A percentile compares a stretch with the other conserved stretches of the same genome.
Evolutionary conservation across 2,329 filamentous ascomycete species (phyloP).

Genomic region (Cyclaneusma minus): DNA sequence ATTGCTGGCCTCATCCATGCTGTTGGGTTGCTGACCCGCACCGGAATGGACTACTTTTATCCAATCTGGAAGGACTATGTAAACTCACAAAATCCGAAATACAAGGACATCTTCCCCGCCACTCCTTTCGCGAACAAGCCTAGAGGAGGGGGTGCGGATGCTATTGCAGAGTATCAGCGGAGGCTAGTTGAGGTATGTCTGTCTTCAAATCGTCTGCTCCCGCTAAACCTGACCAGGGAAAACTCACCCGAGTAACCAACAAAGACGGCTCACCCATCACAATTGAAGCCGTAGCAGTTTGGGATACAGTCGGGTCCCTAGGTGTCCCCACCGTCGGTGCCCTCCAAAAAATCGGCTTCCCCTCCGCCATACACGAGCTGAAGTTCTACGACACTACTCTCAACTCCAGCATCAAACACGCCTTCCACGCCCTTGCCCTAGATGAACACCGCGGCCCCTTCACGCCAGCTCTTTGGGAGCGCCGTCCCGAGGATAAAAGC

Average conservation of each 20-base stretch:
- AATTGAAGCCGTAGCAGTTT: constrained; percentile 31
- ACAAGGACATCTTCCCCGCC: constrained; percentile 17
- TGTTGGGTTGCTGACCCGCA: constrained; percentile 25
- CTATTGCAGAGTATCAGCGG: constrained; percentile 18
- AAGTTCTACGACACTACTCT: constrained; percentile 18
- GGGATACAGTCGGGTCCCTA: constrained; percentile 32
- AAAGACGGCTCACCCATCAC: constrained; percentile 20
- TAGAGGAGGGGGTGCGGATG: constrained; percentile 6
- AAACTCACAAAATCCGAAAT: constrained; percentile 18
- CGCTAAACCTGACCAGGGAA: constrained; percentile 13
- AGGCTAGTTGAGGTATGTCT: constrained; percentile 20
- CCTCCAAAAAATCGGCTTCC: constrained; percentile 20
- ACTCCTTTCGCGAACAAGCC: constrained; percentile 16
- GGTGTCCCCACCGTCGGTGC: constrained; percentile 25
- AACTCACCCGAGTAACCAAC: constrained; percentile 22
- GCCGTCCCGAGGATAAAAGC: constrained; percentile 12
- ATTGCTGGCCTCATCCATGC: constrained; percentile 19
- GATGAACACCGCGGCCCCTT: constrained; percentile 29
- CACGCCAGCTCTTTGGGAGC: constrained; percentile 24
- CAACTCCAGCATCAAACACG: constrained; percentile 29
- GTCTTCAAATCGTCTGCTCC: no score
- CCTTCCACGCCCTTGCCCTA: constrained; percentile 33
- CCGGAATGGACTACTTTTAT: constrained; percentile 26
- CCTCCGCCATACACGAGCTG: constrained; percentile 20
- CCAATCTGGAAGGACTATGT: constrained; percentile 21